phyloP scores from a whole-genome alignment of 2,329 filamentous ascomycete species.

The Ophiocordyceps camponoti-saundersi region DNA sequence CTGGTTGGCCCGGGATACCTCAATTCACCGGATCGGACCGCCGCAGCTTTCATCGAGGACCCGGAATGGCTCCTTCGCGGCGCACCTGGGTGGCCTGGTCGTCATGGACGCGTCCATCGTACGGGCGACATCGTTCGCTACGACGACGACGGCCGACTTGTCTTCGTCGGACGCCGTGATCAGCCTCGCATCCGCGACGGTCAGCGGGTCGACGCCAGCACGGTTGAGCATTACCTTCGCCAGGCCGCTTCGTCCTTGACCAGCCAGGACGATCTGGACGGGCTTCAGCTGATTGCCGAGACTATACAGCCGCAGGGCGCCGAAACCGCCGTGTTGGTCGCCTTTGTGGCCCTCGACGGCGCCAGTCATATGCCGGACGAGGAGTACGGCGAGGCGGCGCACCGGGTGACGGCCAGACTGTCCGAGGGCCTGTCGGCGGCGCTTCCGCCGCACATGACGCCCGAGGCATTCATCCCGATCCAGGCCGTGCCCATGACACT shows the following conservation, averaged over 20 bases:
- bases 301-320: constrained; percentile 1
- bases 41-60: constrained; percentile 8
- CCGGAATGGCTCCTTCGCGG: constrained; percentile 2
- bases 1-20: constrained; percentile 7
- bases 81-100: neutral
- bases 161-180: constrained; percentile 32
- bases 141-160: constrained; percentile 13
- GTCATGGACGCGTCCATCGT: constrained; percentile 17
- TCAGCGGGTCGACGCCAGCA: constrained; percentile 27
- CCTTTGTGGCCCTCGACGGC: constrained; percentile 2
- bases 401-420: constrained; percentile 1
- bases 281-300: constrained; percentile 2
- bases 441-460: constrained; percentile 6
- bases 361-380: neutral
- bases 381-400: neutral
- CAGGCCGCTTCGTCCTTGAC: neutral
- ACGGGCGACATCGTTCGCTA: constrained; percentile 30
- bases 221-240: constrained; percentile 5
- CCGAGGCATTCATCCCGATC: constrained; percentile 4
- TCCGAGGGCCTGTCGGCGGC: constrained; percentile 1
- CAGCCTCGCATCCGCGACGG: constrained; percentile 38
- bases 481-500: constrained; percentile 3
- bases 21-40: constrained; percentile 3
- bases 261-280: neutral
- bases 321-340: constrained; percentile 2